Percentiles rank a stretch among this genome's conserved stretches.
phyloP scores from a whole-genome alignment of 2,329 filamentous ascomycete genomes.

The Juglanconis oblonga region DNA sequence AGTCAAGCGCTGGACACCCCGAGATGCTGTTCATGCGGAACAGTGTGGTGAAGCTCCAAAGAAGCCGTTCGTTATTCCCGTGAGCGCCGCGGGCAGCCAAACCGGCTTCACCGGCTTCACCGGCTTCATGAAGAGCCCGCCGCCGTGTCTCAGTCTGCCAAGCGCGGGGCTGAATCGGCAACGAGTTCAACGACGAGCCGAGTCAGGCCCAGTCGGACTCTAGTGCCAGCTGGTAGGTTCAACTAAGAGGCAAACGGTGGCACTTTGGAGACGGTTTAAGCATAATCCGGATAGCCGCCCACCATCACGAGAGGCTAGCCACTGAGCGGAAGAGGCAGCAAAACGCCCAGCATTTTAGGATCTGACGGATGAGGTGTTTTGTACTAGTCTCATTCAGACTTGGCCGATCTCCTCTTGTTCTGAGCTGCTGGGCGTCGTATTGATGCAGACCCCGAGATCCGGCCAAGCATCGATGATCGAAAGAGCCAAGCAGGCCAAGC shows the following conservation, averaged over 20 bases:
- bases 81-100: no score
- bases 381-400: not conserved
- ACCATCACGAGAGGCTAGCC: not conserved
- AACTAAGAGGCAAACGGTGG: no score
- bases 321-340: not conserved
- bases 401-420: not conserved
- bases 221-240: no score
- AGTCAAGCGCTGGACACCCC: no score
- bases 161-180: no score
- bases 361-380: not conserved
- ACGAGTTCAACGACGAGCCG: not conserved
- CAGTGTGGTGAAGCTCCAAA: no score
- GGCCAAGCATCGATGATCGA: constrained; percentile 1
- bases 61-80: no score
- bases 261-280: not conserved
- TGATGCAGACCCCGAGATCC: not conserved
- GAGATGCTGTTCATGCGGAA: no score
- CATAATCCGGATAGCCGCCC: not conserved
- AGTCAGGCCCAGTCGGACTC: not conserved
- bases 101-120: no score
- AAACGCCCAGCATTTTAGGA: not conserved
- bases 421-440: not conserved
- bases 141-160: no score
- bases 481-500: constrained; percentile 11
- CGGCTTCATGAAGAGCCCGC: no score